Evolutionary conservation across 73 alveolate genomes (phyloP).

Genomic region (Tetrahymena borealis): DNA sequence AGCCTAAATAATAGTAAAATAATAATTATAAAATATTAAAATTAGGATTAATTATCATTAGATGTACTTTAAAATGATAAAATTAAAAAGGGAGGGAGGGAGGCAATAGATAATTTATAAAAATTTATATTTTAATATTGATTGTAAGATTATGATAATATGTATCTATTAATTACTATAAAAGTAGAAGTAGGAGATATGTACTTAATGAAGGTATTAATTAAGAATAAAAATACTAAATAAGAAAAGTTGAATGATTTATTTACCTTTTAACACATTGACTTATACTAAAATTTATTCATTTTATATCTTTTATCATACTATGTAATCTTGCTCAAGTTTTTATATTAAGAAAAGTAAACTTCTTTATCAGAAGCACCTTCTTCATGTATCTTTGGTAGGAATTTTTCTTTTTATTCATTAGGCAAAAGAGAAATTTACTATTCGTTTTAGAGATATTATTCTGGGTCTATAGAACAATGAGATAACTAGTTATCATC

Average conservation of each 20-base stretch:
- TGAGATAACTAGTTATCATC: neutral
- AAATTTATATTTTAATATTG: too few species aligned
- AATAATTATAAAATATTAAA: too few species aligned
- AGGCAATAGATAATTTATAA: too few species aligned
- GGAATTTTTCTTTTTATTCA: neutral
- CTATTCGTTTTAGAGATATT: neutral
- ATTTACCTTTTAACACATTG: neutral
- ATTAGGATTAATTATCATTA: too few species aligned
- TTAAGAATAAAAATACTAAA: too few species aligned
- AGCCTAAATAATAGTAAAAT: neutral
- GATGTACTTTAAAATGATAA: too few species aligned
- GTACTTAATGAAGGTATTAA: too few species aligned
- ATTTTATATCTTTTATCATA: neutral
- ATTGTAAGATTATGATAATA: too few species aligned
- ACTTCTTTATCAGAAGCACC: neutral
- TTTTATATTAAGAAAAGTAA: neutral
- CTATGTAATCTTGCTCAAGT: neutral
- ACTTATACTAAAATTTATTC: neutral
- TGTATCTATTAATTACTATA: too few species aligned
- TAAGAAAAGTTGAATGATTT: too few species aligned
- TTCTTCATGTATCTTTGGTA: neutral
- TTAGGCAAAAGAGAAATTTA: neutral
- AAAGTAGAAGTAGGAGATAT: too few species aligned
- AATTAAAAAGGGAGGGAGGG: too few species aligned
- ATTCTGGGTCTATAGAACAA: neutral